A percentile compares a stretch with the other conserved stretches of the same genome.
These are phyloP conservation scores for Eucalyptus regnans DNA, from an alignment of 345 rosid genomes.

Conservation along the genomic window DNA sequence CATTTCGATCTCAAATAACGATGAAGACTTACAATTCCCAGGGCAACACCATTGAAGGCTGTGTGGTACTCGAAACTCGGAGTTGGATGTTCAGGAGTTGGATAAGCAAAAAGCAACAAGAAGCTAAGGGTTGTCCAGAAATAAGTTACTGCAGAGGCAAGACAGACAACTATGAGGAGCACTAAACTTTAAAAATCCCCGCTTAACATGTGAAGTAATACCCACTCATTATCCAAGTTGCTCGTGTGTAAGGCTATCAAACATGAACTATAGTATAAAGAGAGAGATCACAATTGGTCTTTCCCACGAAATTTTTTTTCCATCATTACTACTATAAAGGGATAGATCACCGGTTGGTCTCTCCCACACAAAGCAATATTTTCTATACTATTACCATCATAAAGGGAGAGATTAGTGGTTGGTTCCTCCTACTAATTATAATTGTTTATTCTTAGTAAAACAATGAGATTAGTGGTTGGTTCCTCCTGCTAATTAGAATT, in stretches of 20 bases:
- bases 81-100: slow-evolving; percentile 84
- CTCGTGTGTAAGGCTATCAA: neutral
- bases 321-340: neutral
- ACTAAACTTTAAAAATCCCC: neutral
- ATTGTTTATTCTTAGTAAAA: neutral
- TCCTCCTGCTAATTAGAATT: too few species aligned
- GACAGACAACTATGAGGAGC: neutral
- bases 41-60: slow-evolving; percentile 82
- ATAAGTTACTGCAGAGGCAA: slow-evolving; percentile 52
- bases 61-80: slow-evolving; percentile 96
- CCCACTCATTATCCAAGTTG: neutral
- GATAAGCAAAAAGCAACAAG: slow-evolving; percentile 91
- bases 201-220: neutral
- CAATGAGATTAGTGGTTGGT: neutral
- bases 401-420: neutral
- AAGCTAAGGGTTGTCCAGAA: slow-evolving; percentile 89
- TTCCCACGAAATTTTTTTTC: neutral
- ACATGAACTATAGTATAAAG: neutral
- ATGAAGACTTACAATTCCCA: slow-evolving; percentile 73
- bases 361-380: neutral
- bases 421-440: neutral
- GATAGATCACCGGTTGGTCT: neutral
- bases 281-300: neutral
- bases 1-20: neutral
- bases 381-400: neutral